Conservation (phyloP, 441 rosid species). For the Eutrema salsugineum region DNA sequence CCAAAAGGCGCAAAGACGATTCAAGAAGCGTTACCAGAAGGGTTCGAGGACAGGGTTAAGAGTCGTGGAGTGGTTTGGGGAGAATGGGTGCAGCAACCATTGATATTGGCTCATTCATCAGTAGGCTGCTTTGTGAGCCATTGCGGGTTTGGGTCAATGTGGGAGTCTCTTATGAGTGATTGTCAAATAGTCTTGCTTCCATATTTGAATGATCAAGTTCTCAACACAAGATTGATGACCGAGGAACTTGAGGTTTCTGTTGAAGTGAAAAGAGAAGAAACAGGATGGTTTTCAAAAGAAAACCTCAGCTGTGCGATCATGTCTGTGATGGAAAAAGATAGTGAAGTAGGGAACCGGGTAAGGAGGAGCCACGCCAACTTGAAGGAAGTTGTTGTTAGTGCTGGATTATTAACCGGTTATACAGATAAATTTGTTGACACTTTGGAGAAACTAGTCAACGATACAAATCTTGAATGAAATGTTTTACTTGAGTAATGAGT, state of each 20-base stretch:
- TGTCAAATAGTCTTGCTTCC: conserved; percentile 54
- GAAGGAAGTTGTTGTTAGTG: background rate
- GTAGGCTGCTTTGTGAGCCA: conserved; percentile 61
- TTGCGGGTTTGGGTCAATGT: conserved; percentile 64
- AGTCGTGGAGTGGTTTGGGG: conserved; percentile 47
- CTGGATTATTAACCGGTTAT: background rate
- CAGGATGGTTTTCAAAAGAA: conserved; percentile 34
- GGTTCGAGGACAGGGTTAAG: conserved; percentile 45
- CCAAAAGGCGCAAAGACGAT: conserved; percentile 18
- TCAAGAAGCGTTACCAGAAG: conserved; percentile 52
- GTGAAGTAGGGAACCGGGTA: conserved; percentile 21
- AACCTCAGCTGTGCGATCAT: conserved; percentile 24
- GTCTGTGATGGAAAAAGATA: conserved; percentile 30
- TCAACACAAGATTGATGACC: conserved; percentile 29
- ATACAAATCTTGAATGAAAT: background rate
- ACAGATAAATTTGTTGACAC: background rate
- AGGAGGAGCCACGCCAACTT: conserved; percentile 9
- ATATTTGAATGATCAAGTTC: conserved; percentile 24
- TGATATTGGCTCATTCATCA: conserved; percentile 40
- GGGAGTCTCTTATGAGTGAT: conserved; percentile 51
- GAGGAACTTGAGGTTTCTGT: conserved; percentile 35
- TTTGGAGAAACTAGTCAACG: background rate
- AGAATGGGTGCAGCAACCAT: conserved; percentile 45
- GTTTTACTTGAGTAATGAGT: no score
- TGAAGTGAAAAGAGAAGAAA: conserved; percentile 20